Evolutionary conservation across 139 green algal species (phyloP).

Genomic region (Coccomyxa sp.): DNA sequence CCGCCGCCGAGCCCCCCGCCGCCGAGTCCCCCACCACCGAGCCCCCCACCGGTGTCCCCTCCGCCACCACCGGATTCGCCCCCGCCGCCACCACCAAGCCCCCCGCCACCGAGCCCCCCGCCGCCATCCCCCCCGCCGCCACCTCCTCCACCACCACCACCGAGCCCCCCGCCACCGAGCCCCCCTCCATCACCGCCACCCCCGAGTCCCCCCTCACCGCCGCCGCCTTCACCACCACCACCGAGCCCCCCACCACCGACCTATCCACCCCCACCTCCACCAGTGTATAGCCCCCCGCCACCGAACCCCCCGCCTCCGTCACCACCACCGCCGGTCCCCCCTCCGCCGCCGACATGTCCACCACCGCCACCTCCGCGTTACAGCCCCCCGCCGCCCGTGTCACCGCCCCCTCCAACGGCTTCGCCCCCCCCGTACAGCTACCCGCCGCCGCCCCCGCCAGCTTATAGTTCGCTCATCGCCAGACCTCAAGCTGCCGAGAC

Average conservation of each 20-base stretch:
- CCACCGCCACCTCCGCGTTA: background rate
- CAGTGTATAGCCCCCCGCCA: background rate
- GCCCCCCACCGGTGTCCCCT: background rate
- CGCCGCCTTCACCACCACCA: background rate
- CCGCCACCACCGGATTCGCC: background rate
- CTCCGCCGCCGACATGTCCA: conserved; percentile 2
- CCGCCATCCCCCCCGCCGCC: background rate
- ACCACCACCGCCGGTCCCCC: background rate
- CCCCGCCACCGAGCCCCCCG: background rate
- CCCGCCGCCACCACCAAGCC: background rate
- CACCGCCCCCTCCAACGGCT: background rate
- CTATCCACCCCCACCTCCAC: background rate
- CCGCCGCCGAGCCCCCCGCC: background rate
- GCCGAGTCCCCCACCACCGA: background rate
- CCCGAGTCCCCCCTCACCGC: background rate
- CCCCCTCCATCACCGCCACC: background rate
- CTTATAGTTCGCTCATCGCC: background rate
- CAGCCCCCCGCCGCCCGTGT: background rate
- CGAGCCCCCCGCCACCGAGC: background rate
- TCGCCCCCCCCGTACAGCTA: too few species aligned
- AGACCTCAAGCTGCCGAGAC: background rate
- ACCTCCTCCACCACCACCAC: background rate
- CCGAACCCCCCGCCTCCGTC: background rate
- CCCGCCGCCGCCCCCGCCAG: too few species aligned
- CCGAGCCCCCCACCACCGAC: background rate